Conservation (phyloP, 2,329 filamentous ascomycete genomes). For the Aspergillus tanneri region DNA sequence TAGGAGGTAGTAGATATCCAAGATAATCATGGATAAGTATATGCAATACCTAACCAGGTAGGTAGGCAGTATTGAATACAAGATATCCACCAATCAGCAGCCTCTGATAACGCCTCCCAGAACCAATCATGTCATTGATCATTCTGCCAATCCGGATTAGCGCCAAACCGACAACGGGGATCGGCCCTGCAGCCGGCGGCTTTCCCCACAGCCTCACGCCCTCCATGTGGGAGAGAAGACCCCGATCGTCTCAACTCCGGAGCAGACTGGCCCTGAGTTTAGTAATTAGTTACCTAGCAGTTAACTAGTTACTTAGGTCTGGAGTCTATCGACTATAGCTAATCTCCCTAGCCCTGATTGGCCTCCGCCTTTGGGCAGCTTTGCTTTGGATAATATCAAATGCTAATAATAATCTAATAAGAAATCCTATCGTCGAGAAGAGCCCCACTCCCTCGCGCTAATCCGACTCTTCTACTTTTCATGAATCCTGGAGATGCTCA, state of each 20-base stretch:
- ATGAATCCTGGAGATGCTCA: slow-evolving; percentile 2
- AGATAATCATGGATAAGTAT: neutral
- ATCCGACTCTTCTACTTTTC: neutral
- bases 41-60: neutral
- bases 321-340: no score
- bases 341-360: neutral
- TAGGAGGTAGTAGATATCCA: neutral
- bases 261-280: neutral
- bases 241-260: neutral
- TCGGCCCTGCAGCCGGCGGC: slow-evolving; percentile 26
- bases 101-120: slow-evolving; percentile 22
- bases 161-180: slow-evolving; percentile 27
- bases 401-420: slow-evolving; percentile 1
- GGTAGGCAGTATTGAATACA: no score
- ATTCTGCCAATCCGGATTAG: slow-evolving; percentile 20
- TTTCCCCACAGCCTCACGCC: slow-evolving; percentile 20
- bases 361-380: slow-evolving; percentile 10
- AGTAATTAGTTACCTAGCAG: no score
- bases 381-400: slow-evolving; percentile 7
- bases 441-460: no score
- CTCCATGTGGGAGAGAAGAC: slow-evolving; percentile 1
- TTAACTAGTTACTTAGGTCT: no score
- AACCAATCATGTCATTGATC: slow-evolving; percentile 23
- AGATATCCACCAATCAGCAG: slow-evolving; percentile 27
- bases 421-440: neutral